Conservation (phyloP, 225 moss, liverwort and hornwort genomes). For the Anthoceros angustus region DNA sequence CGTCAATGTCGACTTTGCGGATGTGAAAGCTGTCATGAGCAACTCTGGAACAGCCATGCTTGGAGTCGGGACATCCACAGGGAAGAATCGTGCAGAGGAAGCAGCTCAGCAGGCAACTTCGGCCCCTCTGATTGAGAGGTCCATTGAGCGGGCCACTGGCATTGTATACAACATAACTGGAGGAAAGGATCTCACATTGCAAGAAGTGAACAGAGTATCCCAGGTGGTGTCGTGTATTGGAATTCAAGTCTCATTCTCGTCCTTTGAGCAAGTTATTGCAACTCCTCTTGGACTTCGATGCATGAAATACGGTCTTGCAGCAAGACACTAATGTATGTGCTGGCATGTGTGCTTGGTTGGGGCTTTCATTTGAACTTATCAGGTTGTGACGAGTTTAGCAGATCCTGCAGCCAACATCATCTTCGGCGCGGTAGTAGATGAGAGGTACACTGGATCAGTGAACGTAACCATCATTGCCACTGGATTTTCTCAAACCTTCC, state of each 20-base stretch:
- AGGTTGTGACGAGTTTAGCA: constrained; percentile 67
- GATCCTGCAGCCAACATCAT: constrained; percentile 77
- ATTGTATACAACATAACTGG: constrained; percentile 83
- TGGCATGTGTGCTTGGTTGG: no score
- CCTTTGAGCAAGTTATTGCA: no score
- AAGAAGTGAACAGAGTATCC: constrained; percentile 76
- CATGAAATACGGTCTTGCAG: no score
- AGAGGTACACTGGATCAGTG: constrained; percentile 54
- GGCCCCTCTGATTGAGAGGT: constrained; percentile 70
- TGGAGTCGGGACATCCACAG: constrained; percentile 70
- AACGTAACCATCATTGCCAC: constrained; percentile 84
- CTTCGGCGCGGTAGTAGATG: constrained; percentile 53
- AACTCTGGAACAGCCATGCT: constrained; percentile 75
- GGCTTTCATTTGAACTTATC: background rate
- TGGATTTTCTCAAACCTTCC: constrained; percentile 77
- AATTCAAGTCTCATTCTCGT: no score
- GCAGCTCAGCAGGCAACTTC: constrained; percentile 71
- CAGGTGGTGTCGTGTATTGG: constrained; percentile 23
- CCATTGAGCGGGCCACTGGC: constrained; percentile 74
- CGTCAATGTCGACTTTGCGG: constrained; percentile 78
- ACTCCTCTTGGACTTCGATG: no score
- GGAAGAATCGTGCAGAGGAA: constrained; percentile 53
- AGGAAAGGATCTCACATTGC: constrained; percentile 66
- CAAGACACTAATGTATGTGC: no score
- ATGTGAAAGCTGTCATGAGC: constrained; percentile 72